phyloP scores from a whole-genome alignment of 768 basidiomycete species.

The Cyathus striatus region DNA sequence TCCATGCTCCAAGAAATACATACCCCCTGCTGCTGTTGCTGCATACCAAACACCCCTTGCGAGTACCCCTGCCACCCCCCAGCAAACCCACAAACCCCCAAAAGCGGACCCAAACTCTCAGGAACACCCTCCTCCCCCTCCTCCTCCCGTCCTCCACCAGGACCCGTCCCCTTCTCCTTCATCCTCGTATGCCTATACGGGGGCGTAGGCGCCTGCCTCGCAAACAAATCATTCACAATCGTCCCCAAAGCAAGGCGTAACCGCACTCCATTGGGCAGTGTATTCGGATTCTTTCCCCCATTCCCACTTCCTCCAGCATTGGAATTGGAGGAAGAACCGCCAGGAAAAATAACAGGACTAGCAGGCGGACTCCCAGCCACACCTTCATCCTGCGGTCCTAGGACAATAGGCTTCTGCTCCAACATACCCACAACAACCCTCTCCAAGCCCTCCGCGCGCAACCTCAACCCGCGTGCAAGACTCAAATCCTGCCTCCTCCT shows the following conservation, averaged over 20 bases:
- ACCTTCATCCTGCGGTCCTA: conserved; percentile 48
- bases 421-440: conserved; percentile 81
- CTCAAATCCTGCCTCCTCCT: conserved; percentile 53
- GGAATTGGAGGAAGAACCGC: no score
- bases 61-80: no score
- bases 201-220: conserved; percentile 59
- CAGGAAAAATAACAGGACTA: conserved; percentile 38
- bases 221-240: conserved; percentile 79
- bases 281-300: conserved; percentile 43
- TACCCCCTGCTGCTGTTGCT: no score
- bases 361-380: conserved; percentile 48
- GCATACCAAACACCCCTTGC: no score
- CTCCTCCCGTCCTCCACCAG: no score
- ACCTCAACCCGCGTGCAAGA: conserved; percentile 58
- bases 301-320: no score
- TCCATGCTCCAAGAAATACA: no score
- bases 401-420: conserved; percentile 63
- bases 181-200: conserved; percentile 38
- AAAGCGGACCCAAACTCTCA: no score
- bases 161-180: no score
- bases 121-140: no score
- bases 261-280: conserved; percentile 76
- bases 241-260: conserved; percentile 71
- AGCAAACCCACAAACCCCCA: no score
- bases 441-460: conserved; percentile 78